Evolutionary conservation across 2,329 filamentous ascomycete genomes (phyloP), one percentile per base, ranked within the genome.

Genomic region (Fulvia fulva): DNA sequence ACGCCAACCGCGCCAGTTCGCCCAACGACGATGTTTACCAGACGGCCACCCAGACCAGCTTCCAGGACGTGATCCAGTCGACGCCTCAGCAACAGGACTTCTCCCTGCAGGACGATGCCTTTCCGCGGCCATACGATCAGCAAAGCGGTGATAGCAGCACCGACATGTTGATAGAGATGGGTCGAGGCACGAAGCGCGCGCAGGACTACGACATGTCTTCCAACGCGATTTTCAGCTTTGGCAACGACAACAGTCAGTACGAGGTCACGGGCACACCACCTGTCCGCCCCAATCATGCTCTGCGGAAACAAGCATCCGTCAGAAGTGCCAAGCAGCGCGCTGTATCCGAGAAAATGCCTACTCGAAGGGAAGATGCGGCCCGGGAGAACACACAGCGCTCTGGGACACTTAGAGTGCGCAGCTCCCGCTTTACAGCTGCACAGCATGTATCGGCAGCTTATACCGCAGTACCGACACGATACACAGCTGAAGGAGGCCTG

Each of bases 141-240:
- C 58, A 54, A 68, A 67, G 73, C 56, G 9, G 16, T 30, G 66
- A 71, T 16, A 77, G 73, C 68, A 73, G 73, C 53, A 67, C 69
- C 19, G 74, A 76, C 56, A 74, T 80, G 59, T 84, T 82, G 1
- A 76, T 87, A 56, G 84, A 87, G 66, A 69, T 83, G 30, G 83
- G 81, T 47, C 77, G 85, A 55, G 83, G 80, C 30, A 69, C 74
- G 22, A 75, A 75, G 60, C 70, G 73, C 51, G 54, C 57, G 69
- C 63, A 76, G 77, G 71, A 61, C 61, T 65, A 74, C 63, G 57
- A 65, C 70, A 77, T 82, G 64, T 83, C 81, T 26, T 77, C 78
- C 47, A 77, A 80, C 60, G 76, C 77, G 5, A 69, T 76, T 41
- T 78, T 83, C 67, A 77, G 74, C 63, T 71, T 80, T 49, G 78